Conservation (phyloP, 495 filamentous ascomycete species). For the Penicillium maclennaniae region DNA sequence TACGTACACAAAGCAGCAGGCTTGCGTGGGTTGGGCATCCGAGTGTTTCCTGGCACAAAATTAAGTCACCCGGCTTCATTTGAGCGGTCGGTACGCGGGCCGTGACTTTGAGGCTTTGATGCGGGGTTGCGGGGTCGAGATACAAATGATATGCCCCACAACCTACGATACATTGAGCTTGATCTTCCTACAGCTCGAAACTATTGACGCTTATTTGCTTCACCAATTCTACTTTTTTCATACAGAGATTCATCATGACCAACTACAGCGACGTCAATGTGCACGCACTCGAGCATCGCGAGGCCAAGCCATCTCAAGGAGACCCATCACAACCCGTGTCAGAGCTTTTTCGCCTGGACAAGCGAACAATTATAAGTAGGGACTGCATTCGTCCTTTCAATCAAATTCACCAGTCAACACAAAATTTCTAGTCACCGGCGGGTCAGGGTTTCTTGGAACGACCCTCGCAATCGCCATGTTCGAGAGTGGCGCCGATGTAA, state of each 20-base stretch:
- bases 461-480: slow-evolving; percentile 55
- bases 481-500: slow-evolving; percentile 58
- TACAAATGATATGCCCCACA: too few relatives aligned
- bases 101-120: not conserved
- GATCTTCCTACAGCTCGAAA: not conserved
- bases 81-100: too few relatives aligned
- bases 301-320: slow-evolving; percentile 13
- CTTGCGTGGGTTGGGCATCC: too few relatives aligned
- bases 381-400: not conserved
- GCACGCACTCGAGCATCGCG: slow-evolving; percentile 7
- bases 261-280: slow-evolving; percentile 9
- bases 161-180: not conserved
- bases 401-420: not conserved
- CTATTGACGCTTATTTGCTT: not conserved
- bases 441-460: slow-evolving; percentile 58
- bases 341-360: slow-evolving; percentile 12
- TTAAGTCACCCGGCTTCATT: not conserved
- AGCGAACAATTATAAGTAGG: slow-evolving; percentile 11
- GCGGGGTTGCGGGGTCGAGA: not conserved
- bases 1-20: too few relatives aligned
- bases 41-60: not conserved
- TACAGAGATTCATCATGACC: not conserved
- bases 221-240: too few relatives aligned
- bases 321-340: slow-evolving; percentile 9
- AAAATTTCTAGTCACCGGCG: slow-evolving; percentile 49